phyloP scores from a whole-genome alignment of 495 filamentous ascomycete species.

The Penicillium ochrochloron region DNA sequence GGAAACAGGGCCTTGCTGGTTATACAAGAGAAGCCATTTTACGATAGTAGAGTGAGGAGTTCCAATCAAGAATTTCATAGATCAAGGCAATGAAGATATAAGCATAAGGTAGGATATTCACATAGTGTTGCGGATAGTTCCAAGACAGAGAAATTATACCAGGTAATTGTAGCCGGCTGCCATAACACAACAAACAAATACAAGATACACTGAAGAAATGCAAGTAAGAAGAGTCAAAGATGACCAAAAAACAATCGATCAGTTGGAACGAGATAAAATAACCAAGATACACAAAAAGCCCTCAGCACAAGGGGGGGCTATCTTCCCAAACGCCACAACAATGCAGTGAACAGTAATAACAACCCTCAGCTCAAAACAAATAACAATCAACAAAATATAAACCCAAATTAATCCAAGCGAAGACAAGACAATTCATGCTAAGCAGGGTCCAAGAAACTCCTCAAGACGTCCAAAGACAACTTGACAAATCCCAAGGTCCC shows the following conservation, averaged over 20 bases:
- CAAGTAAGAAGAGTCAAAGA: not conserved
- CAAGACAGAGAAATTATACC: not conserved
- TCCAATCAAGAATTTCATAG: not conserved
- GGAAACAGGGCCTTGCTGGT: not conserved
- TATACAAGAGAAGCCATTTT: not conserved
- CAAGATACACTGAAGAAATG: not conserved
- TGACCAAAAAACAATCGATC: not conserved
- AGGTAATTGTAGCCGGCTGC: not conserved
- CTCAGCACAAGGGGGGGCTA: conserved; percentile 7
- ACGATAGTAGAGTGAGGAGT: not conserved
- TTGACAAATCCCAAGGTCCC: not conserved
- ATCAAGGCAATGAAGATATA: not conserved
- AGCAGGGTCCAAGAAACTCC: not conserved
- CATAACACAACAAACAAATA: not conserved
- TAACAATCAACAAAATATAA: conserved; percentile 17
- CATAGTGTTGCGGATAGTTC: not conserved
- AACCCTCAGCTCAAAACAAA: conserved; percentile 31
- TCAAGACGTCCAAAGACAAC: conserved; percentile 3
- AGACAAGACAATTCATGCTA: conserved; percentile 6
- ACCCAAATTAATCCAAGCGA: conserved; percentile 23
- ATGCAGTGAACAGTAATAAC: conserved; percentile 30
- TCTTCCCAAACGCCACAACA: conserved; percentile 32
- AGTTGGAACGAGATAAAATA: conserved; percentile 15
- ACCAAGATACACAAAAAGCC: conserved; percentile 12
- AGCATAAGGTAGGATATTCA: not conserved